These are phyloP conservation scores for Stereum hirsutum DNA, from an alignment of 1,284 basidiomycete genomes.

Conservation along the genomic window DNA sequence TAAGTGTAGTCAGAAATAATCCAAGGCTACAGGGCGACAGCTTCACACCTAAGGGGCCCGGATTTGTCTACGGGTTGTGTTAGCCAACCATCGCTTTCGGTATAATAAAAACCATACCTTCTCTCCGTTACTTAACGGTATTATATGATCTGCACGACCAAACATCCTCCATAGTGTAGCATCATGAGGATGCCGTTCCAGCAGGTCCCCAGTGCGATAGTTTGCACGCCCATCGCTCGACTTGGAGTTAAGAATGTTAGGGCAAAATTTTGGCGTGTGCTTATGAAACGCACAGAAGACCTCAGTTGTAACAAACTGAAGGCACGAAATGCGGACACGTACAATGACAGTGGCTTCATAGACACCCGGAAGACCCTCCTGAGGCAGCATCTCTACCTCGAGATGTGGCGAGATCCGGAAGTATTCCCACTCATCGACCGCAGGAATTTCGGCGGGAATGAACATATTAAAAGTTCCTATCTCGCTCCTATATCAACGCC, in stretches of 20 bases:
- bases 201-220: constrained; percentile 14
- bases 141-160: constrained; percentile 12
- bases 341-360: constrained; percentile 10
- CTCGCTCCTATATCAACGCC: too few species aligned
- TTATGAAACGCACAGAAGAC: neutral
- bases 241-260: constrained; percentile 4
- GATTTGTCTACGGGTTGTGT: constrained; percentile 14
- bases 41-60: constrained; percentile 14
- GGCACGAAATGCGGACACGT: neutral
- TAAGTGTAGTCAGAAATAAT: too few species aligned
- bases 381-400: constrained; percentile 7
- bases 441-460: neutral
- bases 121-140: constrained; percentile 23
- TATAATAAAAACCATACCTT: constrained; percentile 14
- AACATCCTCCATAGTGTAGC: constrained; percentile 15
- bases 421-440: constrained; percentile 12
- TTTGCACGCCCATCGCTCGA: neutral
- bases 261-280: neutral
- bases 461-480: constrained; percentile 3
- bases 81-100: neutral
- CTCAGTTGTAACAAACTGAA: too few species aligned
- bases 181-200: constrained; percentile 19
- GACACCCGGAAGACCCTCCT: constrained; percentile 5
- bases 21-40: too few species aligned
- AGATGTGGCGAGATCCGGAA: constrained; percentile 7